Evolutionary conservation across 257 asterid genomes (phyloP).

Genomic region (Sherardia arvensis): DNA sequence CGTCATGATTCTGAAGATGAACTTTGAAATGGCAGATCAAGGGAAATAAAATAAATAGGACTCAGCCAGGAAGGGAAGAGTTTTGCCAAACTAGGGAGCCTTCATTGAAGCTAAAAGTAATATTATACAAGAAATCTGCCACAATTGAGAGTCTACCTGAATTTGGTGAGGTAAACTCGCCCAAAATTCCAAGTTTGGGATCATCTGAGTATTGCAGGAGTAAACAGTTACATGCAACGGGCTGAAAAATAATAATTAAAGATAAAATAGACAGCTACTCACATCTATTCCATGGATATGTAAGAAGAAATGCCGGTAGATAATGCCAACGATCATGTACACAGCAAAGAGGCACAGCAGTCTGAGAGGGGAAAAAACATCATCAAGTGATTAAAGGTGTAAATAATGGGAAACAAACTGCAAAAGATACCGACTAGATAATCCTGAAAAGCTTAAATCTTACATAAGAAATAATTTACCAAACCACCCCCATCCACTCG

Average conservation of each 20-base stretch:
- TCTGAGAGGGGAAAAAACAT: constrained; percentile 33
- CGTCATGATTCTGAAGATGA: background rate
- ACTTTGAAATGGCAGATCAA: background rate
- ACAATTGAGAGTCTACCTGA: constrained; percentile 39
- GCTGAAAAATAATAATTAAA: constrained; percentile 1
- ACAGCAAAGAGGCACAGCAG: constrained; percentile 66
- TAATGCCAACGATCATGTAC: constrained; percentile 70
- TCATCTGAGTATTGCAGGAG: constrained; percentile 41
- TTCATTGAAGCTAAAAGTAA: background rate
- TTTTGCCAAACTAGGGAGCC: background rate
- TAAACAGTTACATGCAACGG: constrained; percentile 8
- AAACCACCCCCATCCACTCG: constrained; percentile 79
- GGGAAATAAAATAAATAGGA: background rate
- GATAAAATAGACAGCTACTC: constrained; percentile 20
- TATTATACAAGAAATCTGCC: background rate
- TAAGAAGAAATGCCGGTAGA: constrained; percentile 64
- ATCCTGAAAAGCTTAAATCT: constrained; percentile 10
- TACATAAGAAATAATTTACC: constrained; percentile 58
- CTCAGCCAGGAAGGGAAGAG: background rate
- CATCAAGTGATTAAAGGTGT: constrained; percentile 2
- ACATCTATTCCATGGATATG: constrained; percentile 89
- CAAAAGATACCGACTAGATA: background rate
- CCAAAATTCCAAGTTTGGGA: constrained; percentile 94
- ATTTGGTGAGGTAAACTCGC: constrained; percentile 66
- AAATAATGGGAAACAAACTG: background rate